phyloP scores from a whole-genome alignment of 768 basidiomycete species.

The Tricholoma furcatifolium region DNA sequence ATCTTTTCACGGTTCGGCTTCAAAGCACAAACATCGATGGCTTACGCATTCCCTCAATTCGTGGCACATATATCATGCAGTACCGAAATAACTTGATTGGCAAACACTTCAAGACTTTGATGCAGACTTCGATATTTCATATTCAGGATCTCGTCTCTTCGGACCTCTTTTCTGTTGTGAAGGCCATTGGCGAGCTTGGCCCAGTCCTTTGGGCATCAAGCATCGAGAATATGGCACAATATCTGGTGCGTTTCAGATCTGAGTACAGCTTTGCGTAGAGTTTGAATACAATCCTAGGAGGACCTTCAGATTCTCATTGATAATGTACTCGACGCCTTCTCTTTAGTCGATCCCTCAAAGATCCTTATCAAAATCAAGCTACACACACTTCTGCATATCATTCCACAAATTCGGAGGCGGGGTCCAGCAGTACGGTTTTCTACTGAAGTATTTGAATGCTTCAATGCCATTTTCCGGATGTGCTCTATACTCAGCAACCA shows the following conservation, averaged over 20 bases:
- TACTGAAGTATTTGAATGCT: slow-evolving; percentile 35
- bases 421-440: slow-evolving; percentile 26
- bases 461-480: slow-evolving; percentile 34
- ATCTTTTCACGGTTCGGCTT: slow-evolving; percentile 24
- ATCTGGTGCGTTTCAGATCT: neutral
- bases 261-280: neutral
- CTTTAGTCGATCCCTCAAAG: slow-evolving; percentile 23
- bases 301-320: slow-evolving; percentile 21
- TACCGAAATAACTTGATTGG: slow-evolving; percentile 34
- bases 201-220: slow-evolving; percentile 31
- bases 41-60: slow-evolving; percentile 19
- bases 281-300: slow-evolving; percentile 8
- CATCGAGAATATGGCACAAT: slow-evolving; percentile 15
- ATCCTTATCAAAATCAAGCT: slow-evolving; percentile 30
- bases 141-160: slow-evolving; percentile 25
- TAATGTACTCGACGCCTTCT: slow-evolving; percentile 30
- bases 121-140: slow-evolving; percentile 30
- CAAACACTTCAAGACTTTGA: slow-evolving; percentile 32
- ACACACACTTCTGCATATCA: slow-evolving; percentile 27
- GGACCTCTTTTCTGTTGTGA: slow-evolving; percentile 21
- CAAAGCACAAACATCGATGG: slow-evolving; percentile 23
- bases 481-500: slow-evolving; percentile 35
- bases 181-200: slow-evolving; percentile 19
- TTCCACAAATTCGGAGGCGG: slow-evolving; percentile 24
- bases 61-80: slow-evolving; percentile 30